A percentile compares a stretch with the other conserved stretches of the same genome.
These are phyloP conservation scores for Seiridium unicorne DNA, from an alignment of 2,329 filamentous ascomycete genomes.

Conservation along the genomic window DNA sequence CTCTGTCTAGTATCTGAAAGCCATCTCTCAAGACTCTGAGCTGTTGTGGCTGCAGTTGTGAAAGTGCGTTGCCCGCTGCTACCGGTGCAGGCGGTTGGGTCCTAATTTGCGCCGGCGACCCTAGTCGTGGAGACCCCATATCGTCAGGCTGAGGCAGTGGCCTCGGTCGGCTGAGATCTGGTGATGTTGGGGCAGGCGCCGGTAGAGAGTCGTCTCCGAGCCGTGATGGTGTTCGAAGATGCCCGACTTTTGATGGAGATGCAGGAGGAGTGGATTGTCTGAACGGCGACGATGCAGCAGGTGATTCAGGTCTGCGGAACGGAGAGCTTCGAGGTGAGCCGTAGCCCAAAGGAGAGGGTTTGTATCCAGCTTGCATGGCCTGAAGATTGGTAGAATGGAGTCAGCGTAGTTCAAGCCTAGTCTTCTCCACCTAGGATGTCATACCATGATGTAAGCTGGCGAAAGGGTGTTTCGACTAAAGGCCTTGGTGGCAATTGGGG, in stretches of 20 bases:
- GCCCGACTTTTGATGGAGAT: constrained; percentile 53
- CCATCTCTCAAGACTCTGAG: constrained; percentile 86
- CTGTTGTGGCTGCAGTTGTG: constrained; percentile 76
- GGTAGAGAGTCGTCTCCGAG: constrained; percentile 36
- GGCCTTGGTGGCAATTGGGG: background rate
- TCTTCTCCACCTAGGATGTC: background rate
- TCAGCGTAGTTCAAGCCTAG: background rate
- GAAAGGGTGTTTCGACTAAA: constrained; percentile 4
- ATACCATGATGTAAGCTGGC: constrained; percentile 1
- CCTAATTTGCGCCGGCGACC: constrained; percentile 34
- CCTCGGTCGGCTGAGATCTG: constrained; percentile 28
- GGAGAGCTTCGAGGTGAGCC: constrained; percentile 67
- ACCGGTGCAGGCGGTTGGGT: constrained; percentile 33
- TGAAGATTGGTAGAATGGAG: constrained; percentile 24
- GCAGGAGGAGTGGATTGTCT: constrained; percentile 63
- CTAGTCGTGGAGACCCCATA: constrained; percentile 20
- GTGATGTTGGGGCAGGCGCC: constrained; percentile 35
- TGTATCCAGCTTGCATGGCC: constrained; percentile 60
- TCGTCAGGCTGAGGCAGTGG: constrained; percentile 13
- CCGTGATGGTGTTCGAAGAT: constrained; percentile 45
- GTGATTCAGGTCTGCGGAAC: constrained; percentile 61
- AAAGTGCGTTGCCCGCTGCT: constrained; percentile 54
- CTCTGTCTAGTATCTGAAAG: constrained; percentile 88
- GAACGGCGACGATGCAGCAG: constrained; percentile 63
- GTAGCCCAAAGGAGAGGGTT: constrained; percentile 70